Base-by-base conservation (phyloP, 192 early-diverging fungal genomes). In the Coemansia sp. region DNA sequence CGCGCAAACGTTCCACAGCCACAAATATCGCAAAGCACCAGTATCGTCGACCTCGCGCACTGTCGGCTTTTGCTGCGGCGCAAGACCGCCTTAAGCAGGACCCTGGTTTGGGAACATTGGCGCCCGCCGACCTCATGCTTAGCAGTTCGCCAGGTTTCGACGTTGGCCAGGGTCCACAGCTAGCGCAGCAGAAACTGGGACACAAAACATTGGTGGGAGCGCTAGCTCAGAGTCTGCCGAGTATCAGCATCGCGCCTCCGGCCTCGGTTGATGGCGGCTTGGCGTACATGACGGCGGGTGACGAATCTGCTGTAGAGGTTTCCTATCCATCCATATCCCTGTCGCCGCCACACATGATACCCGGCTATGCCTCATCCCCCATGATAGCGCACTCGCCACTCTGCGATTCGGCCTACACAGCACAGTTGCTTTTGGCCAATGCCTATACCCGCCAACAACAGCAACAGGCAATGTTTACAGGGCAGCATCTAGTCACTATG, bases 201-300 rank as follows among this genome's bases (percentile, higher is more conserved):
- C 36, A 59, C 5, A 17, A 57, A 31, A 31, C 55, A 25, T 25
- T 60, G 37, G 23, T 51, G 38, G 51, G 3, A 10, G 60, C 60
- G 12, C 29, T 45, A 23, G 29, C 15, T 12, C 25, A 29, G 29
- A 57, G 55, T 11, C 15, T 57, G 15, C 55, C 55, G 15, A 57
- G 29, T 17, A 57, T 57, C 31, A 57, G 55, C 29, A 31, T 57
- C 5, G 31, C 55, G 6, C 55, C 55, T 41, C 59, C 67, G 38
- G 59, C 67, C 21, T 50, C 32, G 62, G 50, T 34, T 27, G 55
- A 57, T 32, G 61, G 58, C 41, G 71, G 76, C 51, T 46, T 82
- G 61, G 62, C 79, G 39, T 82, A 82, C 53, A 82, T 82, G 79
- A 67, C 44, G 42, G 44, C 70, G 31, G 44, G 59, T 62, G 67